phyloP scores from a whole-genome alignment of 345 rosid genomes.

The Eucalyptus pauciflora region DNA sequence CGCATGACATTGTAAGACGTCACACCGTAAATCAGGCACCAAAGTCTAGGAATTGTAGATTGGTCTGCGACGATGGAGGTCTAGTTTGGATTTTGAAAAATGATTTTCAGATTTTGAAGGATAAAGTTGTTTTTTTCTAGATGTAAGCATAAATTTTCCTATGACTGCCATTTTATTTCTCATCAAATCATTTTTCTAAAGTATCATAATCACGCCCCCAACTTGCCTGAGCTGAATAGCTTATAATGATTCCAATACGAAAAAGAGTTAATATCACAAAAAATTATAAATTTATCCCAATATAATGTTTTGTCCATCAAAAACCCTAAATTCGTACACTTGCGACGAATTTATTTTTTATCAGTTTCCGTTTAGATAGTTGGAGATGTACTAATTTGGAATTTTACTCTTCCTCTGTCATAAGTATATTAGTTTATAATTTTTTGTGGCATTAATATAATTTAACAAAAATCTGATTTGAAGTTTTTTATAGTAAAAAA shows the following conservation, averaged over 20 bases:
- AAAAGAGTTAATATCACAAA: neutral
- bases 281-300: too few species aligned
- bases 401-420: too few species aligned
- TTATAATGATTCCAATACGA: too few species aligned
- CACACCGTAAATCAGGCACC: rapidly evolving
- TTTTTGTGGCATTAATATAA: too few species aligned
- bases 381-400: rapidly evolving
- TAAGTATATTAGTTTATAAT: too few species aligned
- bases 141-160: neutral
- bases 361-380: rapidly evolving
- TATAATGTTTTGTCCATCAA: rapidly evolving
- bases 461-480: too few species aligned
- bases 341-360: rapidly evolving
- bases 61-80: neutral
- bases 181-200: neutral
- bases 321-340: rapidly evolving
- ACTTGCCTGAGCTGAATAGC: neutral
- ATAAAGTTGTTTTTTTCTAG: rapidly evolving
- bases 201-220: neutral
- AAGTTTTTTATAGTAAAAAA: too few species aligned
- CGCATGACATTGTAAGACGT: rapidly evolving
- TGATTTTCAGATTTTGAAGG: neutral
- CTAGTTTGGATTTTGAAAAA: neutral
- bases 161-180: neutral
- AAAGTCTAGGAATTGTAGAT: neutral